These are phyloP conservation scores for Fusarium incarnatum DNA, from an alignment of 2,329 filamentous ascomycete genomes.

Conservation along the genomic window DNA sequence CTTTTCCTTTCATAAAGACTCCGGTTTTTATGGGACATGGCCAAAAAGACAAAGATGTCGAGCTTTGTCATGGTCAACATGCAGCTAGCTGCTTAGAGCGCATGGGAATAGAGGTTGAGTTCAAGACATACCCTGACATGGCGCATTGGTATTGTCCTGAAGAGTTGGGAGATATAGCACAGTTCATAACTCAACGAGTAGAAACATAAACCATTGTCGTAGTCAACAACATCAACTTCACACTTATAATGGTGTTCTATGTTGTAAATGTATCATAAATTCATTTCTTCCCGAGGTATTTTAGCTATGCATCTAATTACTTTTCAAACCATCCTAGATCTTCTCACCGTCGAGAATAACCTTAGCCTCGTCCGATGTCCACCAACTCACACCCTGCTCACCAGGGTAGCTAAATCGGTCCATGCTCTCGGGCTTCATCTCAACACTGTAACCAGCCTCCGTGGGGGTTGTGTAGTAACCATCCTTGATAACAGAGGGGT, in stretches of 20 bases:
- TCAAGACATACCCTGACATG: slow-evolving; percentile 55
- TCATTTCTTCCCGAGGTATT: slow-evolving; percentile 27
- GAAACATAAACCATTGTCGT: not conserved
- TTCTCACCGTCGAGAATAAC: slow-evolving; percentile 74
- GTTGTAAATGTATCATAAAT: slow-evolving; percentile 28
- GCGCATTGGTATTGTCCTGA: slow-evolving; percentile 59
- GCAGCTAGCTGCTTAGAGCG: slow-evolving; percentile 50
- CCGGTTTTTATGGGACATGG: slow-evolving; percentile 62
- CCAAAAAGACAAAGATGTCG: slow-evolving; percentile 56
- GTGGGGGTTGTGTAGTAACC: slow-evolving; percentile 89
- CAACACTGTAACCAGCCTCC: slow-evolving; percentile 88
- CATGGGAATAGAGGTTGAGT: slow-evolving; percentile 52
- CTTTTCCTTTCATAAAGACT: slow-evolving; percentile 42
- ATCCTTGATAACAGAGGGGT: slow-evolving; percentile 82
- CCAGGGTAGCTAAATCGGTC: slow-evolving; percentile 82
- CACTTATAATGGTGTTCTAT: not conserved
- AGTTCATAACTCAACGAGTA: slow-evolving; percentile 45
- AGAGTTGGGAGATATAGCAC: slow-evolving; percentile 55
- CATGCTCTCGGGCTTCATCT: slow-evolving; percentile 94
- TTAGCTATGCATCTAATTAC: slow-evolving; percentile 10
- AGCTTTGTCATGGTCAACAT: slow-evolving; percentile 50
- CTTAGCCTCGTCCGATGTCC: slow-evolving; percentile 83
- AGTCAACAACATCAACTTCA: not conserved
- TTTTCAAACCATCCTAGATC: slow-evolving; percentile 54
- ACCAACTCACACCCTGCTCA: slow-evolving; percentile 83